A percentile compares a stretch with the other conserved stretches of the same genome.
These are phyloP conservation scores for Theileria equi DNA, from an alignment of 169 alveolate genomes.

Conservation along the genomic window DNA sequence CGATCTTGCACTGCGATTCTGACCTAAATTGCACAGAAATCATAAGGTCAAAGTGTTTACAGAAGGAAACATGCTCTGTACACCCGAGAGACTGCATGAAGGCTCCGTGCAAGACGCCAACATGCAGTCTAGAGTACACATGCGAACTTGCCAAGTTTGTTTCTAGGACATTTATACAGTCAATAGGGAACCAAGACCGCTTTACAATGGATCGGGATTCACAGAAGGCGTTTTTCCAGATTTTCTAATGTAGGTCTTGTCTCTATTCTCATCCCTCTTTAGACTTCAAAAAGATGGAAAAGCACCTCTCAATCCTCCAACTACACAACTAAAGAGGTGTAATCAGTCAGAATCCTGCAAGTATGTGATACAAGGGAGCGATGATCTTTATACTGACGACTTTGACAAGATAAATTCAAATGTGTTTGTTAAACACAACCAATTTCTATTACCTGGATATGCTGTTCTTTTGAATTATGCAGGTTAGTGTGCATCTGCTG, in stretches of 20 bases:
- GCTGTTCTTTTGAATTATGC: slow-evolving; percentile 46
- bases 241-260: slow-evolving; percentile 28
- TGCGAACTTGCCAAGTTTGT: slow-evolving; percentile 57
- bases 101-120: too few relatives aligned
- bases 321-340: slow-evolving; percentile 21
- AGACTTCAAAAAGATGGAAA: slow-evolving; percentile 11
- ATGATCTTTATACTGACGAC: neutral
- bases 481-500: slow-evolving; percentile 4
- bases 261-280: neutral
- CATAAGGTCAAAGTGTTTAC: slow-evolving; percentile 35
- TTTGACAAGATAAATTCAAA: neutral
- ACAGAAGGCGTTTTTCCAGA: slow-evolving; percentile 30
- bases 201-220: slow-evolving; percentile 27
- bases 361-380: slow-evolving; percentile 15
- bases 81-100: too few relatives aligned
- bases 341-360: slow-evolving; percentile 11
- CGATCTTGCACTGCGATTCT: neutral
- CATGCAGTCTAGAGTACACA: slow-evolving; percentile 27
- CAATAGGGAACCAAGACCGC: slow-evolving; percentile 41
- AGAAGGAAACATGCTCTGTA: slow-evolving; percentile 30
- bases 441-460: slow-evolving; percentile 40
- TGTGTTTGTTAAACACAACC: slow-evolving; percentile 29
- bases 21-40: slow-evolving; percentile 40
- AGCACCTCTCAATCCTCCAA: slow-evolving; percentile 8
- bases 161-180: too few relatives aligned